Evolutionary conservation across 2,329 filamentous ascomycete genomes (phyloP).

Genomic region (Cladosporium sp.): DNA sequence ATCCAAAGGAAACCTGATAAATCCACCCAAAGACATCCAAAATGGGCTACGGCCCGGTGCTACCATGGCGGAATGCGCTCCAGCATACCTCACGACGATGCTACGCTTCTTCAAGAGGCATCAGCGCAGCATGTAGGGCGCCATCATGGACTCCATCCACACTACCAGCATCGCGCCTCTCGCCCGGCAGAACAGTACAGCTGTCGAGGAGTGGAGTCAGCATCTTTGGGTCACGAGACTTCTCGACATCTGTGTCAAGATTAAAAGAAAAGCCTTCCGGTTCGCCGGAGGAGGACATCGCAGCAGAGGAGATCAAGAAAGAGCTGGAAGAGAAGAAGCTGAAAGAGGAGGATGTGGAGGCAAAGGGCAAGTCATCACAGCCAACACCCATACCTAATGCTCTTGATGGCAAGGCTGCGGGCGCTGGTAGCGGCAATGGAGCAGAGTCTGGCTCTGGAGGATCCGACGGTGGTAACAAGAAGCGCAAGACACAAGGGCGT

Average conservation of each 20-base stretch:
- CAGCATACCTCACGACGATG: constrained; percentile 33
- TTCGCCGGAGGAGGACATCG: constrained; percentile 45
- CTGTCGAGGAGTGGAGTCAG: constrained; percentile 7
- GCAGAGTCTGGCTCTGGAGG: constrained; percentile 36
- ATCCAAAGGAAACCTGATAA: not conserved
- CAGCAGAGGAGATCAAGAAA: constrained; percentile 44
- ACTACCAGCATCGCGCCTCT: constrained; percentile 26
- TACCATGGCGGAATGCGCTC: constrained; percentile 64
- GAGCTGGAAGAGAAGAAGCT: constrained; percentile 37
- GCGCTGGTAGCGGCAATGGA: constrained; percentile 57
- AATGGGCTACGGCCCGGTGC: constrained; percentile 65
- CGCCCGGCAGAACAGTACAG: constrained; percentile 20
- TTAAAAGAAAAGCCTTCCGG: constrained; percentile 59
- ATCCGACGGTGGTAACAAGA: constrained; percentile 64
- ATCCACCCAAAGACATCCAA: constrained; percentile 24
- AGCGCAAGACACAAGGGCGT: constrained; percentile 71
- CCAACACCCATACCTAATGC: constrained; percentile 53
- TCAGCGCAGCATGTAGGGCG: constrained; percentile 32
- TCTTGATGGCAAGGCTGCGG: constrained; percentile 59
- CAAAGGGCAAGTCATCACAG: constrained; percentile 52
- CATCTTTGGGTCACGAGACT: constrained; percentile 34
- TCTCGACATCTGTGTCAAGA: constrained; percentile 46
- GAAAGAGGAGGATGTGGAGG: constrained; percentile 37
- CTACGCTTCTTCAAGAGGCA: constrained; percentile 29
- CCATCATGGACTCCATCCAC: constrained; percentile 24